Base-by-base conservation (phyloP, 352 stramenopile species). In the Phytophthora chlamydospora region DNA sequence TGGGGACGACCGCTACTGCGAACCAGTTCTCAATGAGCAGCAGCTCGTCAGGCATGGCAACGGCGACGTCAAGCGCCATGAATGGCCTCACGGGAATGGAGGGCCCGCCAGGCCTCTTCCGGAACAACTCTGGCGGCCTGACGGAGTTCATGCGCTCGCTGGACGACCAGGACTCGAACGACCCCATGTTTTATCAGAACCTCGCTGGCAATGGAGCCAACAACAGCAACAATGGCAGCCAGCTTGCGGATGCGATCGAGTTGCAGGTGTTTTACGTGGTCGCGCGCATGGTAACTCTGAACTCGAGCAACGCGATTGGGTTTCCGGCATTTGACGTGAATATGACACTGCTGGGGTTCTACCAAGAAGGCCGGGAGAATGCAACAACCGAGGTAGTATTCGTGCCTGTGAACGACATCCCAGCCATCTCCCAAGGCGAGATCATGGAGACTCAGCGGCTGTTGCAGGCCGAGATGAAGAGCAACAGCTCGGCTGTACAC, bases 181-280 rank as follows among this genome's bases (percentile, higher is more conserved):
- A 89, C 35, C 61, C 69, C 13, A 82, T 85, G 27, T 89, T 90
- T 54, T 89, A 89, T 55, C 76, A 86, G 49, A 88, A 86, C 42
- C 65, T 90, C 21, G 62, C 69, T 32, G 62, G 56, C 24, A 62
- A 40, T 36, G 41, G 46, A 4, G 58, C 57, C 34, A 65, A 71
- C 50, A 68, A 64, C 52, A 46, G 39, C 17, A 73, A 53, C 39
- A 72, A 61, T 16, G 77, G 55, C 40, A 73, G 55, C 33, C 81
- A 90, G 35, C 70, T 94, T 44, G 69, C 75, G 0, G 61, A 89
- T 35, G 85, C 85, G 8, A 94, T 94, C 44, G 83, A 92, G 60
- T 75, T 89, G 68, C 79, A 94, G 69, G 83, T 94, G 50, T 94
- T 78, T 46, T 92, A 88, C 41, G 85, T 94, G 4, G 63, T 94